phyloP scores from a whole-genome alignment of 768 basidiomycete genomes.

The Tylopilus subfusipes region DNA sequence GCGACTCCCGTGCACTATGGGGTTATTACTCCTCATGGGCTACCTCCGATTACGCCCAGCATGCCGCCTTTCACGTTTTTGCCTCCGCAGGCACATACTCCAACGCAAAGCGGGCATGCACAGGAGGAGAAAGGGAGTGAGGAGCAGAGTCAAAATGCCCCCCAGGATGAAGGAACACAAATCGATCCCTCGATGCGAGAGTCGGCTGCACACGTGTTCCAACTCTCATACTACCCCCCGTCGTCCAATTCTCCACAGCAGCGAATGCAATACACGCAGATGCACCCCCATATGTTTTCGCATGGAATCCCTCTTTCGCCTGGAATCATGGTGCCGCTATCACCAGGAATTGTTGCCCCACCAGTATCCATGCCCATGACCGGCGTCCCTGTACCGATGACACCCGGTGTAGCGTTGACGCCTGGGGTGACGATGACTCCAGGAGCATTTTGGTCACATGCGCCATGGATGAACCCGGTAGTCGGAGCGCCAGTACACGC shows the following conservation, averaged over 20 bases:
- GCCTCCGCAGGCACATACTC: slow-evolving; percentile 40
- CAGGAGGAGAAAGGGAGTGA: slow-evolving; percentile 3
- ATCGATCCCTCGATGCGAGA: slow-evolving; percentile 5
- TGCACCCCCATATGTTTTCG: slow-evolving; percentile 28
- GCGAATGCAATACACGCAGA: slow-evolving; percentile 23
- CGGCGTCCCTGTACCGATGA: slow-evolving; percentile 24
- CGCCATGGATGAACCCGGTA: slow-evolving; percentile 55
- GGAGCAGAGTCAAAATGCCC: background rate
- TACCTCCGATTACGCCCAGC: slow-evolving; percentile 93
- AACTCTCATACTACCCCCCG: slow-evolving; percentile 9
- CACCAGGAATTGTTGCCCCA: slow-evolving; percentile 23
- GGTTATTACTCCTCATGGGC: slow-evolving; percentile 66
- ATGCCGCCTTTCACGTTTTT: slow-evolving; percentile 95
- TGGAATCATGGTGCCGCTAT: slow-evolving; percentile 28
- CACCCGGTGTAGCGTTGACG: slow-evolving; percentile 35
- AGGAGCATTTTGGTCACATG: slow-evolving; percentile 66
- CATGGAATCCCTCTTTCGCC: slow-evolving; percentile 32
- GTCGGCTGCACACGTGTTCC: slow-evolving; percentile 4
- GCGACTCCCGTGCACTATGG: slow-evolving; percentile 26
- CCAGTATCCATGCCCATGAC: slow-evolving; percentile 20
- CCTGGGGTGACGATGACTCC: slow-evolving; percentile 73
- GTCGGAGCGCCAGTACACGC: slow-evolving; percentile 56
- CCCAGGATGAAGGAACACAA: slow-evolving; percentile 8
- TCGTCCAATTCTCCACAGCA: slow-evolving; percentile 15
- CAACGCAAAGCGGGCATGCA: slow-evolving; percentile 18